Percentiles rank a stretch among this genome's conserved stretches.
These are phyloP conservation scores for Astrocystis sublimbata DNA, from an alignment of 495 filamentous ascomycete genomes.

Conservation along the genomic window DNA sequence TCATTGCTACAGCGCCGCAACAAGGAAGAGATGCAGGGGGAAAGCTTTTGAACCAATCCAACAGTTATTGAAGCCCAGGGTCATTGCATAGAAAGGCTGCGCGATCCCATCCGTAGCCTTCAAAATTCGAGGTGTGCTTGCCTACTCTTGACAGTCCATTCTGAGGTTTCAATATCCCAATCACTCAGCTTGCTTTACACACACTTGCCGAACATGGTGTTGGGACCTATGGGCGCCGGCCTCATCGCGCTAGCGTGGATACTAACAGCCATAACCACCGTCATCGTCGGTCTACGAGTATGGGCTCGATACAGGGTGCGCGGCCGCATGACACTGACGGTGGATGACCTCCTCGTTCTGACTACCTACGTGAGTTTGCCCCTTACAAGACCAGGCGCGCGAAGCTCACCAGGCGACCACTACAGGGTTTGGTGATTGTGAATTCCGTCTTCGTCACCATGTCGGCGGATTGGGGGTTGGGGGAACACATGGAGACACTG, in stretches of 20 bases:
- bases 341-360: background rate
- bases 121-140: too few species aligned
- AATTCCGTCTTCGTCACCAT: background rate
- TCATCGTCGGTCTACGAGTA: slow-evolving; percentile 1
- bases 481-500: background rate
- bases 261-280: background rate
- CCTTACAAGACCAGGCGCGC: background rate
- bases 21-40: too few species aligned
- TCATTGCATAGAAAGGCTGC: too few species aligned
- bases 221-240: background rate
- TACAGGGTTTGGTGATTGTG: background rate
- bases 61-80: too few species aligned
- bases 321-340: background rate
- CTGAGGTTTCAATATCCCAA: too few species aligned
- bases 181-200: too few species aligned
- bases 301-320: background rate
- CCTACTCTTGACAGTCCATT: too few species aligned
- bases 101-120: too few species aligned
- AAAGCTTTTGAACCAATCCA: too few species aligned
- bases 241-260: slow-evolving; percentile 1
- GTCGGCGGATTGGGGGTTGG: background rate
- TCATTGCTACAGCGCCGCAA: too few species aligned
- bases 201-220: too few species aligned
- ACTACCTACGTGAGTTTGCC: background rate
- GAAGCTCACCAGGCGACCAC: background rate